Base-by-base conservation (phyloP, 2,329 filamentous ascomycete species). In the Pseudocercospora fijiensis region DNA sequence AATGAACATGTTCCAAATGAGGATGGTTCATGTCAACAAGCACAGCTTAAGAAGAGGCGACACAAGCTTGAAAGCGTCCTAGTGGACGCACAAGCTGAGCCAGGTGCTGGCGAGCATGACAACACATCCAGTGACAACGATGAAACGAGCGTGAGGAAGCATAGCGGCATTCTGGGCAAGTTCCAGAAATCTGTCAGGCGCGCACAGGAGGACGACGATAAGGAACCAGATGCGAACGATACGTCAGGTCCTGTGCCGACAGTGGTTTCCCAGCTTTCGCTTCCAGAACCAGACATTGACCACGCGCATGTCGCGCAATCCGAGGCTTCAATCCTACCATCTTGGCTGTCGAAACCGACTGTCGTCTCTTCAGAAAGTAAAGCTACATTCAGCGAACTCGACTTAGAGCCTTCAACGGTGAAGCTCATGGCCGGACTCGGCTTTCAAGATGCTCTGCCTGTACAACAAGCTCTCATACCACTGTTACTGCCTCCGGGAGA, bases 381-480 rank as follows among this genome's bases (percentile, higher is more conserved):
- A 30, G 79, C 81, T 0, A 79, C 86, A 0, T 96, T 96, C 69
- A 74, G 78, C 1, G 80, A 85, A 4, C 78, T 95, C 0, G 86
- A 86, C 0, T 83, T 96, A 41, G 78, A 85, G 16, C 72, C 83
- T 4, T 85, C 86, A 51, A 82, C 88, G 8, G 79, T 87, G 1
- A 82, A 85, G 18, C 83, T 84, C 5, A 81, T 99, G 4, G 81
- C 86, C 30, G 81, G 84, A n/a, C 88, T 89, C 65, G 87, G 87
- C 1, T 91, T 91, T 74, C 81, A 82, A 5, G 81, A 88, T 56
- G 90, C 92, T 0, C 88, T 95, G 73, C 90, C 91, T 0, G 87
- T 96, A 0, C 92, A 96, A 76, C 87, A 90, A 4, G 87, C 88
- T 0, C 84, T 95, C 0, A 83, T 99, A 26, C 93, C 94, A 0